phyloP scores from a whole-genome alignment of 169 alveolate genomes.

The Plasmodium adleri region DNA sequence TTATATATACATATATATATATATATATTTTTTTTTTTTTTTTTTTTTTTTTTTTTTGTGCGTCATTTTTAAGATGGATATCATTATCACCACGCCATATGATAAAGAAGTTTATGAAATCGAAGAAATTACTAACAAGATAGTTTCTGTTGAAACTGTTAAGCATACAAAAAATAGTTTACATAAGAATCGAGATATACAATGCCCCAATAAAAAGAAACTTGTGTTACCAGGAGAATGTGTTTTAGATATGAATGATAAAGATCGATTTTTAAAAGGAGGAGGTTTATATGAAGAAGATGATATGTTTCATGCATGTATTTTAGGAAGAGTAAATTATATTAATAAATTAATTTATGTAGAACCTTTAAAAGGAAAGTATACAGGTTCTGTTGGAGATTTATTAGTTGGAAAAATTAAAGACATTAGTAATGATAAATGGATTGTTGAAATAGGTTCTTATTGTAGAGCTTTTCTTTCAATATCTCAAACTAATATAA shows the following conservation, averaged over 20 bases:
- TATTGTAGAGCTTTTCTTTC: constrained; percentile 90
- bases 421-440: constrained; percentile 85
- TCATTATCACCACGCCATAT: constrained; percentile 69
- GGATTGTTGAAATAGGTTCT: constrained; percentile 94
- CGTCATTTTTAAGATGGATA: constrained; percentile 21
- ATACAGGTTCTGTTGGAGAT: constrained; percentile 89
- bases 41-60: too few relatives aligned
- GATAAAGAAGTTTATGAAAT: constrained; percentile 72
- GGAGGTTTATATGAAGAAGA: constrained; percentile 73
- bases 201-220: constrained; percentile 71
- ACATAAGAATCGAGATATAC: constrained; percentile 20
- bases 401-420: constrained; percentile 89
- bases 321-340: constrained; percentile 75
- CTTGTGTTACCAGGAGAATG: constrained; percentile 75
- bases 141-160: constrained; percentile 36
- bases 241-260: constrained; percentile 57
- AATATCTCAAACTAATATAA: constrained; percentile 92
- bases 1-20: too few relatives aligned
- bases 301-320: constrained; percentile 54
- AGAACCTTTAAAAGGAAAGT: constrained; percentile 88
- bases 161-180: constrained; percentile 36
- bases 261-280: constrained; percentile 67
- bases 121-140: constrained; percentile 59
- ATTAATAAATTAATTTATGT: constrained; percentile 89
- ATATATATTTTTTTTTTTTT: too few relatives aligned